Percentiles rank a stretch among this genome's conserved stretches.
These are phyloP conservation scores for Fusarium irregulare DNA, from an alignment of 2,329 filamentous ascomycete species.

Conservation along the genomic window DNA sequence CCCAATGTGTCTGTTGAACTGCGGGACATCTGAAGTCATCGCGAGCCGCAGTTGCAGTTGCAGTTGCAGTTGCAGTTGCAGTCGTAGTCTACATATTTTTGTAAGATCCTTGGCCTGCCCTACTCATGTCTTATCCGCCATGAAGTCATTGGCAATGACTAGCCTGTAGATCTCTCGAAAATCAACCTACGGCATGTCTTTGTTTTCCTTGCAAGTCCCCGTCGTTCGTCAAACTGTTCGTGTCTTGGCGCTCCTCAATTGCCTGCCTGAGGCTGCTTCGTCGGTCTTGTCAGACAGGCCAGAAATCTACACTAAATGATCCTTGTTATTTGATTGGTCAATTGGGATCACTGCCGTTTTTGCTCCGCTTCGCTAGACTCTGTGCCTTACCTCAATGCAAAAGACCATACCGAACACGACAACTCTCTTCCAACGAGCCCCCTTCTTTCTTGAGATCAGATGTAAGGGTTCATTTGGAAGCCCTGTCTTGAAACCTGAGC, in stretches of 20 bases:
- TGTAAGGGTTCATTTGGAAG: neutral
- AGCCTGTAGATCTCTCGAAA: constrained; percentile 28
- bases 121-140: constrained; percentile 19
- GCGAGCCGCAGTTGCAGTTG: neutral
- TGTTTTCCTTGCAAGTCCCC: constrained; percentile 36
- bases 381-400: constrained; percentile 38
- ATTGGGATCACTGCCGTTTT: neutral
- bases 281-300: constrained; percentile 4
- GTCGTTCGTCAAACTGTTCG: constrained; percentile 17
- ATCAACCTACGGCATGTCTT: constrained; percentile 10
- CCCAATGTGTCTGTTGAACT: neutral
- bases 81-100: neutral
- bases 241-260: constrained; percentile 21
- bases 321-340: constrained; percentile 33
- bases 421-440: neutral
- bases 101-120: neutral
- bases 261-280: constrained; percentile 28
- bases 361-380: constrained; percentile 17
- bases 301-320: neutral
- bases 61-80: neutral
- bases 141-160: constrained; percentile 35
- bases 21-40: neutral
- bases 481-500: neutral
- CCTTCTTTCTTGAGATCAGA: neutral
- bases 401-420: neutral